Evolutionary conservation across 75 land plant genomes (phyloP).

Genomic region (Larix kaempferi): DNA sequence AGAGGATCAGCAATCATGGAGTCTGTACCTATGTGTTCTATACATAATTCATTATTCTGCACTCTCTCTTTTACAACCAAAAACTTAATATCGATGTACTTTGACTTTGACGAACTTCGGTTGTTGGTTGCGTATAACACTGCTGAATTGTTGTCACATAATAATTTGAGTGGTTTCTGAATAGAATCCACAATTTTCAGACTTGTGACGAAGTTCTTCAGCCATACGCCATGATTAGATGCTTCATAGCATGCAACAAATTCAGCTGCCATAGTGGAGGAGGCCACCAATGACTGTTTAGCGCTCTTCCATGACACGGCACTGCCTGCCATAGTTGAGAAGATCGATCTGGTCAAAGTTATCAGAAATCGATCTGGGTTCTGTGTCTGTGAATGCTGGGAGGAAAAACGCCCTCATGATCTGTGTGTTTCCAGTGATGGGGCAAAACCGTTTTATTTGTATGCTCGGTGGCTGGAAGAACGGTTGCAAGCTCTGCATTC

Average conservation of each 20-base stretch:
- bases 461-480: too few species aligned
- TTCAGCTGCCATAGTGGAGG: neutral
- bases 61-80: slow-evolving; percentile 9
- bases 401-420: too few species aligned
- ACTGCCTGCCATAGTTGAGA: too few species aligned
- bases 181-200: slow-evolving; percentile 6
- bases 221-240: slow-evolving; percentile 8
- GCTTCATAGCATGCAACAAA: slow-evolving; percentile 8
- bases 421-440: too few species aligned
- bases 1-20: neutral
- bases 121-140: slow-evolving; percentile 11
- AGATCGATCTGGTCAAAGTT: too few species aligned
- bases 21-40: too few species aligned
- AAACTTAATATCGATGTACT: slow-evolving; percentile 4
- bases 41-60: neutral
- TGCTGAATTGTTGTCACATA: slow-evolving; percentile 2
- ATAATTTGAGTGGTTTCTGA: slow-evolving; percentile 3
- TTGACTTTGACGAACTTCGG: slow-evolving; percentile 9
- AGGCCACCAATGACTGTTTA: too few species aligned
- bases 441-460: too few species aligned
- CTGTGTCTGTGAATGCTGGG: too few species aligned
- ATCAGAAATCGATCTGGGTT: too few species aligned
- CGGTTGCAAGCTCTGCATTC: too few species aligned
- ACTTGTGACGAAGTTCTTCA: neutral
- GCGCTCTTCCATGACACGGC: too few species aligned